These are phyloP conservation scores for Nepenthes alata DNA, from an alignment of 179 eudicot genomes.

Conservation along the genomic window DNA sequence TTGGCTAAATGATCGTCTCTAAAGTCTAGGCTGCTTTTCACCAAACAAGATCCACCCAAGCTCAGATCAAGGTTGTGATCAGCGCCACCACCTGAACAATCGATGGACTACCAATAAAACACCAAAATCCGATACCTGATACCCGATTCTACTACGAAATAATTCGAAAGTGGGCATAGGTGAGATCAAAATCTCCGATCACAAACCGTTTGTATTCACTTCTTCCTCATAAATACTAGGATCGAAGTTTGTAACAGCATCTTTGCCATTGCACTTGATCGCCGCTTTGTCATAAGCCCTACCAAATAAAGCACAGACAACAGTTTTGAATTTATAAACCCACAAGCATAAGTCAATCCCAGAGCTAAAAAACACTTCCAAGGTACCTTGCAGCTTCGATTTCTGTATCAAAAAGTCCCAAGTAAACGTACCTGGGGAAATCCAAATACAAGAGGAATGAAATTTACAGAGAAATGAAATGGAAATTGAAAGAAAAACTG, in stretches of 20 bases:
- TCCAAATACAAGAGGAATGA: not conserved
- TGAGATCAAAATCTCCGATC: not conserved
- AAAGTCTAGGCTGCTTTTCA: conserved; percentile 19
- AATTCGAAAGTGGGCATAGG: not conserved
- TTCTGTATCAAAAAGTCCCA: conserved; percentile 83
- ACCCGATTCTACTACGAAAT: not conserved
- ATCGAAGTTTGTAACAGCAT: conserved; percentile 90
- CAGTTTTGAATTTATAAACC: not conserved
- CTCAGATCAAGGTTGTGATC: conserved; percentile 83
- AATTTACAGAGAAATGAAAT: not conserved
- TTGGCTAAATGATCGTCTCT: conserved; percentile 8
- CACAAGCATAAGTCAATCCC: not conserved
- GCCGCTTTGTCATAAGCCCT: conserved; percentile 96
- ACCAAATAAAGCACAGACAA: not conserved
- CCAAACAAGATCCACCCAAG: conserved; percentile 40
- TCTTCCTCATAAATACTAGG: conserved; percentile 63
- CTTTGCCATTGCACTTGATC: conserved; percentile 72
- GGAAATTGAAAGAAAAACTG: not conserved
- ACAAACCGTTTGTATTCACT: conserved; percentile 18
- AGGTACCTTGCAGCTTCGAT: conserved; percentile 79
- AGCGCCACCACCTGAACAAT: conserved; percentile 1
- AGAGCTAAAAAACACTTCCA: not conserved
- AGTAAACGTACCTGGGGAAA: conserved; percentile 58
- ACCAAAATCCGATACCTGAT: not conserved
- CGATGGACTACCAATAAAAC: not conserved